Percentiles rank a stretch among this genome's conserved stretches.
phyloP scores from a whole-genome alignment of 2,329 filamentous ascomycete species.

The Amauroascus verrucosus region DNA sequence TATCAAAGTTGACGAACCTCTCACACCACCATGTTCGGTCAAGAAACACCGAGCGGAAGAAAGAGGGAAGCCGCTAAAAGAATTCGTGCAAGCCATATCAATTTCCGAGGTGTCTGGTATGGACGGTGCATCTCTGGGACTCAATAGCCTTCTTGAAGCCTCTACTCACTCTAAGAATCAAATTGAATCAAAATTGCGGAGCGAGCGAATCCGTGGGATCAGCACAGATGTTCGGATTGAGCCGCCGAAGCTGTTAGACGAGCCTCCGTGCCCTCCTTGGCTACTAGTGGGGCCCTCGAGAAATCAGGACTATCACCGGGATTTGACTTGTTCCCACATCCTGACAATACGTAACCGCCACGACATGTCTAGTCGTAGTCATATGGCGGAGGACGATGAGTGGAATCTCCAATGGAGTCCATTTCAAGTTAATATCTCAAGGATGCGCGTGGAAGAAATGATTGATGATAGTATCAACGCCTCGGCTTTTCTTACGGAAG shows the following conservation, averaged over 20 bases:
- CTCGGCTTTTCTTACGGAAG: background rate
- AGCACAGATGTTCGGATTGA: conserved; percentile 40
- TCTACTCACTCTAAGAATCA: conserved; percentile 23
- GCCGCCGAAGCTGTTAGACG: conserved; percentile 41
- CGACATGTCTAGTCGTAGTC: background rate
- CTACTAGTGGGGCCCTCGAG: background rate
- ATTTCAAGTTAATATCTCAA: background rate
- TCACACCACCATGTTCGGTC: conserved; percentile 34
- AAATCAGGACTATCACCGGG: background rate
- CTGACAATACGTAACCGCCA: background rate
- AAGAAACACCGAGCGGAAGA: conserved; percentile 23
- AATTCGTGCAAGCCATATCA: background rate
- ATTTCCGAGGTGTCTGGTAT: background rate
- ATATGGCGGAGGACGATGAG: background rate
- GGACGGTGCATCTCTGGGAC: background rate
- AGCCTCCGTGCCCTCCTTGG: conserved; percentile 41
- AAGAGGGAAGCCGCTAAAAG: background rate
- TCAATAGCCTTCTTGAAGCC: conserved; percentile 27
- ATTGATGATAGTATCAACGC: background rate
- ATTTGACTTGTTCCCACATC: background rate
- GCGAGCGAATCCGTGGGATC: conserved; percentile 38
- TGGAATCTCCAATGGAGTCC: conserved; percentile 8
- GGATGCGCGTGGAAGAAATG: background rate
- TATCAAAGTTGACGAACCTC: conserved; percentile 38
- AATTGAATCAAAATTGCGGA: conserved; percentile 28